Evolutionary conservation across 2,329 filamentous ascomycete genomes (phyloP).

Genomic region (Madurella fahalii): DNA sequence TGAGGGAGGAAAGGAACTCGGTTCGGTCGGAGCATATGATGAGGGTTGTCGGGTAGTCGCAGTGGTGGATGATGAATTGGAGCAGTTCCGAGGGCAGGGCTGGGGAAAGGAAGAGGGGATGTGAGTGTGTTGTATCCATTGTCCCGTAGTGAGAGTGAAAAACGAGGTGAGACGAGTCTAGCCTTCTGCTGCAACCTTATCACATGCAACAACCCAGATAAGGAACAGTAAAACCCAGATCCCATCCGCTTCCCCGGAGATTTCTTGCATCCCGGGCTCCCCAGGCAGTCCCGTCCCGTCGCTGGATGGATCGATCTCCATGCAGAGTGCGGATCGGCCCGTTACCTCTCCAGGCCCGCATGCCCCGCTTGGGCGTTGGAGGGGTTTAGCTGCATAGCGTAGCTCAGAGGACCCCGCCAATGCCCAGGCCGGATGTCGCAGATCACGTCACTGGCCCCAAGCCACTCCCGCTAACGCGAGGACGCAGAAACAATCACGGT

Average conservation of each 20-base stretch:
- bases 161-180: not conserved
- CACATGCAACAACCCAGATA: not conserved
- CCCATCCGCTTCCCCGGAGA: not conserved
- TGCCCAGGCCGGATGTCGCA: not conserved
- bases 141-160: not conserved
- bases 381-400: slow-evolving; percentile 22
- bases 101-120: slow-evolving; percentile 47
- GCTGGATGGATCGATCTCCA: slow-evolving; percentile 3
- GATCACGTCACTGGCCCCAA: slow-evolving; percentile 22
- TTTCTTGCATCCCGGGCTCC: not conserved
- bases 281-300: not conserved
- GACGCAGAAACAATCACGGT: not conserved
- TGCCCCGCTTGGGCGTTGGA: slow-evolving; percentile 16
- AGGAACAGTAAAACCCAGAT: not conserved
- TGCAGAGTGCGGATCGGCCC: slow-evolving; percentile 9
- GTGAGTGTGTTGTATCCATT: not conserved
- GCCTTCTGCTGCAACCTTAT: not conserved
- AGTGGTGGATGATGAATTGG: slow-evolving; percentile 55
- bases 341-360: not conserved
- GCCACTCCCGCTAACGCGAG: not conserved
- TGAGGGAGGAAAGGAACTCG: slow-evolving; percentile 60
- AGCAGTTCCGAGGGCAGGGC: slow-evolving; percentile 60
- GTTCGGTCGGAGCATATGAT: slow-evolving; percentile 65
- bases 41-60: slow-evolving; percentile 58
- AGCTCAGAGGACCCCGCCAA: slow-evolving; percentile 12